Conservation (phyloP, 805 yeast species). For the Candida wancherniae region DNA sequence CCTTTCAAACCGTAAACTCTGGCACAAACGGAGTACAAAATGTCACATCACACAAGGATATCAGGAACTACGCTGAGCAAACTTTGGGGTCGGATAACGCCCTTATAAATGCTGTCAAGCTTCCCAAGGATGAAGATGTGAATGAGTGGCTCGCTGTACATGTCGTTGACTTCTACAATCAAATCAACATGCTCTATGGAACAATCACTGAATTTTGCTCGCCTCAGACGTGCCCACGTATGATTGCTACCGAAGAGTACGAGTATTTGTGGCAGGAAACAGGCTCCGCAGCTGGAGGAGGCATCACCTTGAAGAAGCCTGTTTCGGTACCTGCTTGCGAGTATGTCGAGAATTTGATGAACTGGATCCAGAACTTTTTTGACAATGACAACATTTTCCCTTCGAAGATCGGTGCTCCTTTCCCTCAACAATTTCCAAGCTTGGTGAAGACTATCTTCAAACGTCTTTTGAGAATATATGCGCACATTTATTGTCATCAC, state of each 20-base stretch:
- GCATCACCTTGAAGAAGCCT: slow-evolving; percentile 54
- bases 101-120: slow-evolving; percentile 83
- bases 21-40: slow-evolving; percentile 23
- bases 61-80: slow-evolving; percentile 87
- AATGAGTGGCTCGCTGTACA: slow-evolving; percentile 97
- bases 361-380: slow-evolving; percentile 89
- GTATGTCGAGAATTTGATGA: slow-evolving; percentile 88
- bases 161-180: slow-evolving; percentile 95
- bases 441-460: slow-evolving; percentile 84
- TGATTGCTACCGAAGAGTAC: slow-evolving; percentile 97
- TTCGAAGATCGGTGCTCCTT: slow-evolving; percentile 83
- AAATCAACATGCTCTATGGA: slow-evolving; percentile 93
- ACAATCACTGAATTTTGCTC: slow-evolving; percentile 96
- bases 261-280: slow-evolving; percentile 97
- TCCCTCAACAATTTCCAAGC: slow-evolving; percentile 76
- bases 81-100: slow-evolving; percentile 92
- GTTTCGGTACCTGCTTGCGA: slow-evolving; percentile 90
- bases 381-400: slow-evolving; percentile 93
- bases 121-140: slow-evolving; percentile 87
- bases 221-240: slow-evolving; percentile 88
- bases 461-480: slow-evolving; percentile 88
- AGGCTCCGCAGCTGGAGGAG: slow-evolving; percentile 21
- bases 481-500: slow-evolving; percentile 97
- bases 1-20: slow-evolving; percentile 28
- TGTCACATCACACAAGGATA: slow-evolving; percentile 59